Evolutionary conservation across 2,329 filamentous ascomycete species (phyloP).

Genomic region (Geosmithia flava): DNA sequence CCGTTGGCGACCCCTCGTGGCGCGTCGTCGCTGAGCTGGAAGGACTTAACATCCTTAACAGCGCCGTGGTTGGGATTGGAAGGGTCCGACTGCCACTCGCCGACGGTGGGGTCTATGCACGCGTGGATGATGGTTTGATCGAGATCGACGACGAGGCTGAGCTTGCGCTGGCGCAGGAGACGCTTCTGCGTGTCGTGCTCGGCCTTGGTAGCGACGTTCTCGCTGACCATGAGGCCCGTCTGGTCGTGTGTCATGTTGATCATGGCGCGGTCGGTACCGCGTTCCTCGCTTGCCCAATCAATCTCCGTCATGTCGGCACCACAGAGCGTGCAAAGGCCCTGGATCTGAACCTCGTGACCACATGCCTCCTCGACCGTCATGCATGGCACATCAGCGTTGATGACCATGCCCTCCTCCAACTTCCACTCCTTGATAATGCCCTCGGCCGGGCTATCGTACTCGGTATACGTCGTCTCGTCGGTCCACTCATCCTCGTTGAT

Average conservation of each 20-base stretch:
- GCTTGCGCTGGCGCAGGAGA: constrained; percentile 66
- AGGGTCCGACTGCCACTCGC: constrained; percentile 85
- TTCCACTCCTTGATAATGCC: constrained; percentile 70
- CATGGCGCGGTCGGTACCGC: constrained; percentile 73
- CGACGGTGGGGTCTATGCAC: constrained; percentile 90
- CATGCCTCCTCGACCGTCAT: constrained; percentile 85
- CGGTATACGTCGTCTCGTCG: constrained; percentile 57
- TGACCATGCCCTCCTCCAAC: constrained; percentile 53
- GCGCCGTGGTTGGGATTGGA: constrained; percentile 84
- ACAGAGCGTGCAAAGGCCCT: constrained; percentile 81
- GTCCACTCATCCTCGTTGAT: constrained; percentile 52
- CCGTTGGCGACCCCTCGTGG: constrained; percentile 54
- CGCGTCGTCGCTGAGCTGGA: constrained; percentile 81
- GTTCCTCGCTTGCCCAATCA: constrained; percentile 69
- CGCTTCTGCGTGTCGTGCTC: constrained; percentile 81
- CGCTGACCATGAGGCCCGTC: constrained; percentile 73
- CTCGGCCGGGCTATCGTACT: constrained; percentile 75
- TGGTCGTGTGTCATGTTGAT: constrained; percentile 96
- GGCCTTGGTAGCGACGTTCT: constrained; percentile 64
- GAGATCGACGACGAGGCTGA: constrained; percentile 90
- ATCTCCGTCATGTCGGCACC: constrained; percentile 93
- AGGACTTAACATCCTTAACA: constrained; percentile 76
- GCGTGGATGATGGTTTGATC: constrained; percentile 99
- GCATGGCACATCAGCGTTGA: constrained; percentile 43
- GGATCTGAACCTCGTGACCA: constrained; percentile 81